Conservation (phyloP, 2,329 filamentous ascomycete genomes). For the Neofusicoccum umdonicola region DNA sequence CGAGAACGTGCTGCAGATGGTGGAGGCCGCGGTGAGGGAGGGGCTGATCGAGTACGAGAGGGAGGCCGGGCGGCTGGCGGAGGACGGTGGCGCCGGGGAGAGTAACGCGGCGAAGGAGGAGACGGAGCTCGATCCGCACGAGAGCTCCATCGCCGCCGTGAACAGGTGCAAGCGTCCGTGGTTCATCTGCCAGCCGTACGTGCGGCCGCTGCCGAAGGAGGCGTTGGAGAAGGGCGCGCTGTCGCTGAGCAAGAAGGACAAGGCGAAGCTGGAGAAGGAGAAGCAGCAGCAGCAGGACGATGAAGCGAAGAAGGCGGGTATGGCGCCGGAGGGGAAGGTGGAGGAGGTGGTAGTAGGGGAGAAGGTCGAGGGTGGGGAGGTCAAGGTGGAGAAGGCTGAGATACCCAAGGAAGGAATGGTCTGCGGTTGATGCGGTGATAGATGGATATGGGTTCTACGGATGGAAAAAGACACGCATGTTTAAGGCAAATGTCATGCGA, state of each 20-base stretch:
- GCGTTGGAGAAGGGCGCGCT: slow-evolving; percentile 79
- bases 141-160: slow-evolving; percentile 66
- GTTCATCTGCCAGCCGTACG: slow-evolving; percentile 87
- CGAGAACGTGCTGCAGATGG: slow-evolving; percentile 71
- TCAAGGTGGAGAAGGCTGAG: slow-evolving; percentile 30
- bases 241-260: slow-evolving; percentile 67
- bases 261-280: slow-evolving; percentile 41
- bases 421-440: slow-evolving; percentile 20
- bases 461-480: too few species aligned
- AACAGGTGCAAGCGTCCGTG: slow-evolving; percentile 75
- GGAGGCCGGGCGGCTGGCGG: slow-evolving; percentile 23
- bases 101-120: slow-evolving; percentile 37
- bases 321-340: slow-evolving; percentile 28
- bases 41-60: slow-evolving; percentile 67
- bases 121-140: slow-evolving; percentile 36
- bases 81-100: neutral
- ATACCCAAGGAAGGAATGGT: slow-evolving; percentile 46
- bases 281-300: slow-evolving; percentile 45
- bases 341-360: slow-evolving; percentile 22
- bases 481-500: too few species aligned
- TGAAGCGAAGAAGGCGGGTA: slow-evolving; percentile 27
- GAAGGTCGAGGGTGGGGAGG: slow-evolving; percentile 12
- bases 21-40: slow-evolving; percentile 71
- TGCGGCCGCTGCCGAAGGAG: slow-evolving; percentile 82
- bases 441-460: too few species aligned